A percentile compares a stretch with the other conserved stretches of the same genome.
phyloP scores from a whole-genome alignment of 371 early-diverging fungal species.

The Mucor lusitanicus region DNA sequence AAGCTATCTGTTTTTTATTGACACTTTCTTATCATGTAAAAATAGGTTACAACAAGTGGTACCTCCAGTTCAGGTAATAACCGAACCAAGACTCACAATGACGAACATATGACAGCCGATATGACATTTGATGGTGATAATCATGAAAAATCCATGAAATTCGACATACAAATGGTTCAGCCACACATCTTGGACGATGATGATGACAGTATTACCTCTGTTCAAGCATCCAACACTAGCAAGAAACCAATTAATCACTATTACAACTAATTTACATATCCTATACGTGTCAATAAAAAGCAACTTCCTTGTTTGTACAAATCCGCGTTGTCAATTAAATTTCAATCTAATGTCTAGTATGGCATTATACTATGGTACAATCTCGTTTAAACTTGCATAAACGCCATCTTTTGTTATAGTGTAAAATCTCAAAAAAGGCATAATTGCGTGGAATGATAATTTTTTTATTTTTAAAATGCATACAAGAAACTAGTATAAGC shows the following conservation, averaged over 20 bases:
- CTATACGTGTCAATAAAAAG: neutral
- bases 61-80: constrained; percentile 12
- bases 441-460: neutral
- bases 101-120: constrained; percentile 23
- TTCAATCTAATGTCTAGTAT: neutral
- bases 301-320: neutral
- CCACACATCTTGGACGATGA: constrained; percentile 18
- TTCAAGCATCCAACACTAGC: constrained; percentile 20
- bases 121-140: constrained; percentile 27
- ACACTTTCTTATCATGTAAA: constrained; percentile 11
- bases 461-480: neutral
- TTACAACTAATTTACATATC: neutral
- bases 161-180: constrained; percentile 14
- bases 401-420: neutral
- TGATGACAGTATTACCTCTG: constrained; percentile 12
- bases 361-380: neutral
- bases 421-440: neutral
- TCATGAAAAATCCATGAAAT: constrained; percentile 16
- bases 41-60: constrained; percentile 22
- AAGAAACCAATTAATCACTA: constrained; percentile 16
- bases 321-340: neutral
- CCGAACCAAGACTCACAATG: constrained; percentile 15
- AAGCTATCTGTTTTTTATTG: constrained; percentile 18
- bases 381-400: neutral
- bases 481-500: neutral